Evolutionary conservation across 176 grass and related monocot species (phyloP).

Genomic region (Bromus sterilis): DNA sequence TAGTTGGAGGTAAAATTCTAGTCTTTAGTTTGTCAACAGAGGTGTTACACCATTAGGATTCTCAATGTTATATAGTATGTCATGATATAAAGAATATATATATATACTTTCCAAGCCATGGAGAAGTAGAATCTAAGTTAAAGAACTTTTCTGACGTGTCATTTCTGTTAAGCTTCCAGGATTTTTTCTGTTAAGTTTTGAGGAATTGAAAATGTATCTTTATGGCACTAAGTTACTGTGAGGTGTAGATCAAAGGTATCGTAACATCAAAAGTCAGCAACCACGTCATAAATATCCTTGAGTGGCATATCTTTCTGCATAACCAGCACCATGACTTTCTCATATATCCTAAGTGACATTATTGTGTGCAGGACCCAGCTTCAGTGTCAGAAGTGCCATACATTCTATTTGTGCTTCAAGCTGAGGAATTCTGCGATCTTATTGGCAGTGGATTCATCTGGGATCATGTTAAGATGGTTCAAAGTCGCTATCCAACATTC

Average conservation of each 20-base stretch:
- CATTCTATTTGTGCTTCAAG: conserved; percentile 62
- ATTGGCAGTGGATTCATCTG: conserved; percentile 29
- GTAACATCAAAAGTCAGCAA: neutral
- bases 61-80: neutral
- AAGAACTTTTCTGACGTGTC: neutral
- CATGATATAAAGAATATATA: neutral
- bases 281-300: neutral
- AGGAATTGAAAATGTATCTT: neutral
- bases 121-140: neutral
- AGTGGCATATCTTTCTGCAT: conserved; percentile 8
- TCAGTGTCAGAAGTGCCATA: conserved; percentile 43
- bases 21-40: neutral
- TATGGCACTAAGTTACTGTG: neutral
- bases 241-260: neutral
- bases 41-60: neutral
- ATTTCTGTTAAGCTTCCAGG: neutral
- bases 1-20: neutral
- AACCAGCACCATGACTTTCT: neutral
- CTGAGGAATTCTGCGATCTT: conserved; percentile 85
- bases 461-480: conserved; percentile 40
- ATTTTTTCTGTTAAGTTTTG: neutral
- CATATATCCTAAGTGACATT: conserved; percentile 1
- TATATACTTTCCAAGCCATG: neutral
- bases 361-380: conserved; percentile 41
- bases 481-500: conserved; percentile 42